These are phyloP conservation scores for Uronychia binucleata DNA, from an alignment of 73 alveolate species.

Conservation along the genomic window DNA sequence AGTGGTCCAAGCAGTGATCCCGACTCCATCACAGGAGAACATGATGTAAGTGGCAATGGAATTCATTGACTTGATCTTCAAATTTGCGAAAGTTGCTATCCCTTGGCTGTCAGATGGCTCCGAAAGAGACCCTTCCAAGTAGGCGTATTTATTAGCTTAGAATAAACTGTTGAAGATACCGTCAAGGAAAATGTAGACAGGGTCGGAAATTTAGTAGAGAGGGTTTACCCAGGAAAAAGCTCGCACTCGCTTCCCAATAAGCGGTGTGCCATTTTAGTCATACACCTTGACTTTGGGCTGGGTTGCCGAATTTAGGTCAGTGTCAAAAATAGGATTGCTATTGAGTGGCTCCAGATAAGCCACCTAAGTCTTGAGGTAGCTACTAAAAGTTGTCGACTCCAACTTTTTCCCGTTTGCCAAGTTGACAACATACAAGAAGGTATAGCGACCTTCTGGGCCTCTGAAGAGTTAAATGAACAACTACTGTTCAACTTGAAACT, in stretches of 20 bases:
- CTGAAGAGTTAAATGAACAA: background rate
- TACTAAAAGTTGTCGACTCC: slow-evolving; percentile 1
- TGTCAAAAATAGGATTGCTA: background rate
- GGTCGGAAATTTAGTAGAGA: too few relatives aligned
- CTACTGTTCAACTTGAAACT: background rate
- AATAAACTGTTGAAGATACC: background rate
- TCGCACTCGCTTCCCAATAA: slow-evolving; percentile 1
- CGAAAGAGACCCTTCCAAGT: slow-evolving; percentile 2
- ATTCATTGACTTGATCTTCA: too few relatives aligned
- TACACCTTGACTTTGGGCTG: slow-evolving; percentile 4
- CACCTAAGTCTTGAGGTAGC: background rate
- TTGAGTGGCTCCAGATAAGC: slow-evolving; percentile 3
- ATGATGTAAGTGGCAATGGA: too few relatives aligned
- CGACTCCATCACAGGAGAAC: too few relatives aligned
- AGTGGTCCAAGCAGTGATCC: too few relatives aligned
- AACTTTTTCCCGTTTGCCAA: background rate
- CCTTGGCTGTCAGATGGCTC: slow-evolving; percentile 19
- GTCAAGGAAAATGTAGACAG: background rate
- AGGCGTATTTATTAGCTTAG: background rate
- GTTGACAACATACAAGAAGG: background rate
- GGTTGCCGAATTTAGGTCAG: background rate
- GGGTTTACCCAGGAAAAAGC: slow-evolving; percentile 25
- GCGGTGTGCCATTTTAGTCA: slow-evolving; percentile 5
- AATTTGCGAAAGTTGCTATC: slow-evolving; percentile 3
- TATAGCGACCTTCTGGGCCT: slow-evolving; percentile 24